These are phyloP conservation scores for Fusarium albosuccineum DNA, from an alignment of 2,329 filamentous ascomycete genomes.

Conservation along the genomic window DNA sequence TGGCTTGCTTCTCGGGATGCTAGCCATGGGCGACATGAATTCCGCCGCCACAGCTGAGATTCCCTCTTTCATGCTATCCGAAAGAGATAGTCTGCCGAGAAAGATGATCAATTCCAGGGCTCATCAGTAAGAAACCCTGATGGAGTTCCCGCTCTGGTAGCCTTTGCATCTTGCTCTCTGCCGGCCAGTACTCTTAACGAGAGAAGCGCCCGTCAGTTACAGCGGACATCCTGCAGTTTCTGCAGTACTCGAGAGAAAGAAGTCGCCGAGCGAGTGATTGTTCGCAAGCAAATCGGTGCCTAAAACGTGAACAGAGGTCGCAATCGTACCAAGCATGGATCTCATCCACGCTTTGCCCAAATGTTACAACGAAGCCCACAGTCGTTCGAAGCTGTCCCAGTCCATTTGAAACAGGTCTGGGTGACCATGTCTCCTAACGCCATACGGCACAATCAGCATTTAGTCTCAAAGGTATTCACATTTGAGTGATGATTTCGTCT, in stretches of 20 bases:
- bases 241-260: not conserved
- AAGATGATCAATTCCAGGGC: slow-evolving; percentile 18
- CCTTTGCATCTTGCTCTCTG: not conserved
- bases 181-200: not conserved
- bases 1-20: slow-evolving; percentile 29
- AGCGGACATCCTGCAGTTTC: not conserved
- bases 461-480: slow-evolving; percentile 14
- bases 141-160: not conserved
- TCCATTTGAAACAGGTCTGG: not conserved
- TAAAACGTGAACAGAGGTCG: not conserved
- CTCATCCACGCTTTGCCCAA: not conserved
- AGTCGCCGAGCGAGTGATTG: not conserved
- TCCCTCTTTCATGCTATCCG: slow-evolving; percentile 20
- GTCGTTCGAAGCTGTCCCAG: not conserved
- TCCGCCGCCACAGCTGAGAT: slow-evolving; percentile 39
- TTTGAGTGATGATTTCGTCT: not conserved
- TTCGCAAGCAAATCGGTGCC: not conserved
- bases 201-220: not conserved
- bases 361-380: not conserved
- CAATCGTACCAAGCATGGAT: not conserved
- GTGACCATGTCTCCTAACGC: slow-evolving; percentile 3
- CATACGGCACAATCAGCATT: slow-evolving; percentile 9
- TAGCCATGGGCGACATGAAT: slow-evolving; percentile 37
- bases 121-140: slow-evolving; percentile 10
- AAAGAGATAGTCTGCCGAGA: slow-evolving; percentile 22